These are phyloP conservation scores for Paracamarosporium sp. DNA, from an alignment of 2,329 filamentous ascomycete genomes.

Conservation along the genomic window DNA sequence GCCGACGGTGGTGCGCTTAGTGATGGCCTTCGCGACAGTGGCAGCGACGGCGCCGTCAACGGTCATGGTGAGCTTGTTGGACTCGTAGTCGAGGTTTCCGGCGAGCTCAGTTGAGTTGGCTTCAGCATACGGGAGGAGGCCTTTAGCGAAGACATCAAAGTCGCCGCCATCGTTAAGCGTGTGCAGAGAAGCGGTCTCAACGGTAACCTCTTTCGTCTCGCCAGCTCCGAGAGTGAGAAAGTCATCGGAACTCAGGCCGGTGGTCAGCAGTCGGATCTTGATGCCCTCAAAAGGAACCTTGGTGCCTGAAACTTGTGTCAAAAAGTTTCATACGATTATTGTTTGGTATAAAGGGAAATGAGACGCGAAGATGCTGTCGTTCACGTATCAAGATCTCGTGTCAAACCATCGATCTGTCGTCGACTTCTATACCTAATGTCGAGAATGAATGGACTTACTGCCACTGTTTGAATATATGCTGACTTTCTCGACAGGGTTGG, in stretches of 20 bases:
- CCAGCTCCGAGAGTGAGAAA: slow-evolving; percentile 58
- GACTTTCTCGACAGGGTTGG: slow-evolving; percentile 61
- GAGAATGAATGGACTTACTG: slow-evolving; percentile 26
- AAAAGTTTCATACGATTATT: not conserved
- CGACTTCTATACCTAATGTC: not conserved
- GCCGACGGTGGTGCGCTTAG: slow-evolving; percentile 61
- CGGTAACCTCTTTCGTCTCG: slow-evolving; percentile 59
- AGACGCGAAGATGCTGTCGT: not conserved
- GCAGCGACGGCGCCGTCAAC: slow-evolving; percentile 65
- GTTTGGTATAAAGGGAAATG: not conserved
- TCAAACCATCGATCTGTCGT: not conserved
- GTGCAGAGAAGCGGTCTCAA: slow-evolving; percentile 64
- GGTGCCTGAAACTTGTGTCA: slow-evolving; percentile 38
- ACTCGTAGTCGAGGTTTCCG: slow-evolving; percentile 63
- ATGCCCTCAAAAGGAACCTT: slow-evolving; percentile 62
- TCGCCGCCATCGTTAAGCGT: slow-evolving; percentile 59
- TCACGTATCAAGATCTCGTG: not conserved
- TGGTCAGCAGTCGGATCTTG: slow-evolving; percentile 57
- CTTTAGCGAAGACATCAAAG: slow-evolving; percentile 63
- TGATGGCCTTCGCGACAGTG: slow-evolving; percentile 53
- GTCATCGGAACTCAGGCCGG: slow-evolving; percentile 54
- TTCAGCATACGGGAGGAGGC: slow-evolving; percentile 46
- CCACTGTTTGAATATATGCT: slow-evolving; percentile 57
- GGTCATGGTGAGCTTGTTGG: slow-evolving; percentile 64
- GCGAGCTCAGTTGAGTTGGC: slow-evolving; percentile 62